phyloP scores from a whole-genome alignment of 352 stramenopile genomes.

The Saprolegnia parasitica region DNA sequence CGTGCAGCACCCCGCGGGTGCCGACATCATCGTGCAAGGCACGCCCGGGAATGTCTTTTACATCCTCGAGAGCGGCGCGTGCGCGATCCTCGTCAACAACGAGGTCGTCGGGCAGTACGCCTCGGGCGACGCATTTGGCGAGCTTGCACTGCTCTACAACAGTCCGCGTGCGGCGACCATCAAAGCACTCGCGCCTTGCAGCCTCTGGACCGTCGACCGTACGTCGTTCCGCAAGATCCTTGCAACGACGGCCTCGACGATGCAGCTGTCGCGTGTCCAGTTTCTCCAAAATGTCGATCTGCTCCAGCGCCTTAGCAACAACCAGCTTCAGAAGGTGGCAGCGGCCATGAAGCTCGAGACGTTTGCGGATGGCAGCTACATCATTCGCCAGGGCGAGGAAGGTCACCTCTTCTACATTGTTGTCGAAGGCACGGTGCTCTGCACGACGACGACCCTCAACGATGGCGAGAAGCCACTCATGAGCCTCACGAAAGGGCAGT shows the following conservation, averaged over 20 bases:
- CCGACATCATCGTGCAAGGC: conserved; percentile 79
- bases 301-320: conserved; percentile 85
- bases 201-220: conserved; percentile 93
- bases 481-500: conserved; percentile 71
- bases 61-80: conserved; percentile 87
- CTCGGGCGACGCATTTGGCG: conserved; percentile 89
- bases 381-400: conserved; percentile 92
- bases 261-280: conserved; percentile 76
- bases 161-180: conserved; percentile 93
- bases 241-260: conserved; percentile 67
- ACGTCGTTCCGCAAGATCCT: conserved; percentile 79
- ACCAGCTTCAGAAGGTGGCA: conserved; percentile 81
- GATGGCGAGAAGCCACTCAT: conserved; percentile 75
- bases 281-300: conserved; percentile 93
- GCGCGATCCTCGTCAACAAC: conserved; percentile 79
- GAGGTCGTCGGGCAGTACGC: conserved; percentile 75
- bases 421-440: conserved; percentile 87
- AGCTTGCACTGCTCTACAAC: conserved; percentile 97
- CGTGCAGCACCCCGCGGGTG: conserved; percentile 53
- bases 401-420: conserved; percentile 98
- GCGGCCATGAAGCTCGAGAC: conserved; percentile 74
- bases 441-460: conserved; percentile 47
- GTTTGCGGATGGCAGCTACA: conserved; percentile 87
- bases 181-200: conserved; percentile 71
- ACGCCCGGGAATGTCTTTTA: conserved; percentile 90